Conservation (phyloP, 2,329 filamentous ascomycete species). For the Metarhizium brunneum region DNA sequence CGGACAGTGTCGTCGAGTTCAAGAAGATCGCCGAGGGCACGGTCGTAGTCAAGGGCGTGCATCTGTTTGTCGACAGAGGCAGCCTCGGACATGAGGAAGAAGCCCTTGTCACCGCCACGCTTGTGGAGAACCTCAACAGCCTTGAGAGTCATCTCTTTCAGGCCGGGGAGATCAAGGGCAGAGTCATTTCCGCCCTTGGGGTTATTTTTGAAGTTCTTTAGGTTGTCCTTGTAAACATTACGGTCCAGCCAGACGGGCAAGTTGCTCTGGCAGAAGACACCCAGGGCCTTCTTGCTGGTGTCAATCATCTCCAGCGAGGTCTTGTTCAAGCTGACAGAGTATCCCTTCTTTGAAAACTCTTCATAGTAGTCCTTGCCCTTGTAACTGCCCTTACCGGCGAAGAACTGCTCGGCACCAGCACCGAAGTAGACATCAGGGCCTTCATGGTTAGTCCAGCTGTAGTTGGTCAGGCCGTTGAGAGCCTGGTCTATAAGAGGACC, state of each 20-base stretch:
- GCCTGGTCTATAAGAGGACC: conserved; percentile 67
- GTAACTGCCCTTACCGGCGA: conserved; percentile 54
- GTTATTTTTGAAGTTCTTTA: conserved; percentile 56
- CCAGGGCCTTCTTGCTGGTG: conserved; percentile 56
- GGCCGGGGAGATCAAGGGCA: conserved; percentile 67
- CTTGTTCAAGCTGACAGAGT: conserved; percentile 65
- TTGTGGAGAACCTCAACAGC: conserved; percentile 69
- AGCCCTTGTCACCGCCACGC: conserved; percentile 59
- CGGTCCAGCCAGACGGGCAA: conserved; percentile 82
- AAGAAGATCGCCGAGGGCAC: conserved; percentile 73
- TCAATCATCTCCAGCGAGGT: conserved; percentile 53
- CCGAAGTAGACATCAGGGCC: conserved; percentile 78
- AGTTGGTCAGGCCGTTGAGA: conserved; percentile 67
- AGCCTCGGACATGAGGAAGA: conserved; percentile 82
- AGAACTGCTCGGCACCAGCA: conserved; percentile 75
- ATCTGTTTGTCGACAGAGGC: conserved; percentile 87
- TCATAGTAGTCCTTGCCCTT: conserved; percentile 70
- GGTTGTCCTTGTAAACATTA: conserved; percentile 67
- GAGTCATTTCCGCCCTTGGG: conserved; percentile 55
- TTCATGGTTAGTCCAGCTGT: conserved; percentile 66
- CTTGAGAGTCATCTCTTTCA: conserved; percentile 87
- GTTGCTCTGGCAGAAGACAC: conserved; percentile 67
- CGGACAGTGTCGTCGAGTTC: conserved; percentile 79
- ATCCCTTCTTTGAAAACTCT: conserved; percentile 62
- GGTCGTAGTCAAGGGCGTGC: conserved; percentile 78